phyloP scores from a whole-genome alignment of 495 filamentous ascomycete genomes.

The Glarea lozoyensis region DNA sequence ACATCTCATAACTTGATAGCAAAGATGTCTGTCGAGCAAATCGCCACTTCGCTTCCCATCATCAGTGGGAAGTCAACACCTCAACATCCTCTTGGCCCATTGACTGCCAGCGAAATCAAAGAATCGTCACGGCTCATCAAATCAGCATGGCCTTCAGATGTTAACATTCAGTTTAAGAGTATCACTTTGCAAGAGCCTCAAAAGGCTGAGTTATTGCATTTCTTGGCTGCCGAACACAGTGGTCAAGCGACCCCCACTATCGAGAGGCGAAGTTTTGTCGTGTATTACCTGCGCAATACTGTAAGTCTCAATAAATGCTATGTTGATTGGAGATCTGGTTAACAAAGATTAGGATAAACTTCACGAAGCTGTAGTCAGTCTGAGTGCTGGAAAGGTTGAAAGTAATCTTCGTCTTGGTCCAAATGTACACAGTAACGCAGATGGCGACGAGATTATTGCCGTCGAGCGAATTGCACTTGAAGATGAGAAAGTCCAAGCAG shows the following conservation, averaged over 20 bases:
- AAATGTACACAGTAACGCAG: slow-evolving; percentile 46
- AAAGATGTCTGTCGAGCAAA: slow-evolving; percentile 13
- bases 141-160: slow-evolving; percentile 38
- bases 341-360: slow-evolving; percentile 44
- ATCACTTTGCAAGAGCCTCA: slow-evolving; percentile 58
- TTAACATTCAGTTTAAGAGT: slow-evolving; percentile 50
- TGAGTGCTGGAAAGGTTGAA: slow-evolving; percentile 43
- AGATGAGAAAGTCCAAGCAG: slow-evolving; percentile 48
- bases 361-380: slow-evolving; percentile 56
- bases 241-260: slow-evolving; percentile 32
- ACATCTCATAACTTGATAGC: too few relatives aligned
- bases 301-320: slow-evolving; percentile 25
- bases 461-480: slow-evolving; percentile 49
- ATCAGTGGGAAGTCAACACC: slow-evolving; percentile 7
- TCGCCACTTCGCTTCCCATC: slow-evolving; percentile 11
- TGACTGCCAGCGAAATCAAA: slow-evolving; percentile 47
- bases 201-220: slow-evolving; percentile 46
- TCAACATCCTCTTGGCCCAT: slow-evolving; percentile 51
- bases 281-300: slow-evolving; percentile 57
- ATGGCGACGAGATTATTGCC: slow-evolving; percentile 49
- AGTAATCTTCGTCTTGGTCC: slow-evolving; percentile 48
- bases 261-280: slow-evolving; percentile 45
- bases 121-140: slow-evolving; percentile 33
- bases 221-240: slow-evolving; percentile 33
- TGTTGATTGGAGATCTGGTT: neutral